Evolutionary conservation across 148 eudicot species (phyloP).

Genomic region (Linanthus parryae): DNA sequence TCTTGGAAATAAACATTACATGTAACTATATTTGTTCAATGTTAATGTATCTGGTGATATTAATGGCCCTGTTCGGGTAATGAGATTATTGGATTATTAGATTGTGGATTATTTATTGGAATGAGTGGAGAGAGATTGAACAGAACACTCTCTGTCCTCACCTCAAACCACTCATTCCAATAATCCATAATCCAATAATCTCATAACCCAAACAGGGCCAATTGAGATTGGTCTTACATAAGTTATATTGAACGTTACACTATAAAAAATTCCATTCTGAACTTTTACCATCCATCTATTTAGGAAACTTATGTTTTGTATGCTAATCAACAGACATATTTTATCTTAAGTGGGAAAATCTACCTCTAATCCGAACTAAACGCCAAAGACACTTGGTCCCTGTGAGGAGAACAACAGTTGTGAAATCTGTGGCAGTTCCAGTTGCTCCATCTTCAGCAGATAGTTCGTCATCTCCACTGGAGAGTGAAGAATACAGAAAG

Average conservation of each 20-base stretch:
- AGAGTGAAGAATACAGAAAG: slow-evolving; percentile 46
- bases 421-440: slow-evolving; percentile 59
- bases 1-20: too few relatives aligned
- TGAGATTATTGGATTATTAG: too few relatives aligned
- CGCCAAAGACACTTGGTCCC: slow-evolving; percentile 20
- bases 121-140: background rate
- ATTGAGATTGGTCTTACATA: too few relatives aligned
- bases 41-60: too few relatives aligned
- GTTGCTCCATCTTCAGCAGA: slow-evolving; percentile 48
- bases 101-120: background rate
- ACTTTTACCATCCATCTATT: background rate
- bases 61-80: too few relatives aligned
- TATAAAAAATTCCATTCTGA: too few relatives aligned
- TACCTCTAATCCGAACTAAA: slow-evolving; percentile 14
- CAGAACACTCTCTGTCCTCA: background rate
- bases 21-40: too few relatives aligned
- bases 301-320: slow-evolving; percentile 1
- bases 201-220: background rate
- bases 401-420: slow-evolving; percentile 21
- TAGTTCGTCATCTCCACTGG: slow-evolving; percentile 36
- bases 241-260: too few relatives aligned
- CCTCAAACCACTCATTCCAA: background rate
- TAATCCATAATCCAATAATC: background rate
- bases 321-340: slow-evolving; percentile 23
- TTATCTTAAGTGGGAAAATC: slow-evolving; percentile 28